Conservation (phyloP, 768 basidiomycete species). For the Pulveroboletus sp. region DNA sequence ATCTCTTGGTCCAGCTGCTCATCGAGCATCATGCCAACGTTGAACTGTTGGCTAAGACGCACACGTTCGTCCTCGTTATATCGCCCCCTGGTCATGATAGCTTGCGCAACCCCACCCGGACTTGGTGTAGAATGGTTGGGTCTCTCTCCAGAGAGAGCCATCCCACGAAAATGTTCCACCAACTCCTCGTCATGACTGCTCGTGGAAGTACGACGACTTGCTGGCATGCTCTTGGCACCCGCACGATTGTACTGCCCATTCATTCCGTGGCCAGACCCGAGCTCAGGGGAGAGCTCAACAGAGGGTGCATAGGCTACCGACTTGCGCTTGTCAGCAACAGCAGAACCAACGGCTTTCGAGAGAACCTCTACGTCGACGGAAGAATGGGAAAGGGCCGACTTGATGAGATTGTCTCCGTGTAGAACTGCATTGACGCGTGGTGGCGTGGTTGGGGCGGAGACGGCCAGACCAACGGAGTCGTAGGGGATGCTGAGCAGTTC, state of each 20-base stretch:
- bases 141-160: constrained; percentile 63
- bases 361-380: constrained; percentile 58
- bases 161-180: constrained; percentile 66
- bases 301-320: constrained; percentile 82
- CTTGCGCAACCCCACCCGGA: constrained; percentile 47
- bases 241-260: constrained; percentile 62
- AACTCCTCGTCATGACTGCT: constrained; percentile 84
- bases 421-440: constrained; percentile 73
- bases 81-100: constrained; percentile 49
- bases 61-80: constrained; percentile 57
- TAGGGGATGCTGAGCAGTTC: constrained; percentile 75
- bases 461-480: constrained; percentile 64
- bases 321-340: constrained; percentile 72
- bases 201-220: constrained; percentile 83
- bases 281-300: constrained; percentile 69
- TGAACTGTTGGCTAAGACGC: constrained; percentile 60
- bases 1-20: constrained; percentile 93
- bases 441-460: constrained; percentile 85
- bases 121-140: constrained; percentile 53
- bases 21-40: constrained; percentile 87
- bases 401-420: constrained; percentile 49
- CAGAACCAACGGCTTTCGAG: constrained; percentile 64
- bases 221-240: constrained; percentile 90
- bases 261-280: constrained; percentile 38
- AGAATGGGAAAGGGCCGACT: constrained; percentile 43